These are phyloP conservation scores for Carex scoparia DNA, from an alignment of 176 grass and related monocot species.

Conservation along the genomic window DNA sequence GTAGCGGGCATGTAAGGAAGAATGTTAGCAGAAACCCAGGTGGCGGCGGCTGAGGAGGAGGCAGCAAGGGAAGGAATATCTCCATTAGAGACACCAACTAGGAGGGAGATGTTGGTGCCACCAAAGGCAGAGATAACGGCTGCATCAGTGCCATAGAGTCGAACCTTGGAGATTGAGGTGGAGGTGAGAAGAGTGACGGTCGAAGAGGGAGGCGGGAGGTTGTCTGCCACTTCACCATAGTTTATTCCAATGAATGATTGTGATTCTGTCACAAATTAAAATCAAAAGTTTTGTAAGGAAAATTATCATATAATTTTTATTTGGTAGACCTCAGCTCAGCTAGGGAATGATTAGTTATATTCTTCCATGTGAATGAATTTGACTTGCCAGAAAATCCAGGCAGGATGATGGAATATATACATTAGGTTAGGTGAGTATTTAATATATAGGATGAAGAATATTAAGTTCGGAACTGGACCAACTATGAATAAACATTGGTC, in stretches of 20 bases:
- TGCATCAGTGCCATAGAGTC: conserved; percentile 69
- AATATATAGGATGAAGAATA: background rate
- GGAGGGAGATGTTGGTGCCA: conserved; percentile 61
- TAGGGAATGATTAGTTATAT: background rate
- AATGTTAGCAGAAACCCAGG: conserved; percentile 67
- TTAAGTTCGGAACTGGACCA: background rate
- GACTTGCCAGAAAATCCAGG: too few species aligned
- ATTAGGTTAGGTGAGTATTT: too few species aligned
- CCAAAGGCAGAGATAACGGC: conserved; percentile 61
- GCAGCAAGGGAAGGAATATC: conserved; percentile 72
- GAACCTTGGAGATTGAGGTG: conserved; percentile 79
- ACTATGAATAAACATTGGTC: background rate
- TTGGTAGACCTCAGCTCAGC: background rate
- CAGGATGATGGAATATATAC: too few species aligned
- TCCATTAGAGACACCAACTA: conserved; percentile 71
- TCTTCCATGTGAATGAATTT: too few species aligned
- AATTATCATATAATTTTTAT: background rate
- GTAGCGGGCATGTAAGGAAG: conserved; percentile 42
- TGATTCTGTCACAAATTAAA: conserved; percentile 29
- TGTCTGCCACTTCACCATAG: conserved; percentile 84
- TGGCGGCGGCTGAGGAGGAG: conserved; percentile 42
- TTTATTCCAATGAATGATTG: conserved; percentile 90
- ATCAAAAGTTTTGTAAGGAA: background rate
- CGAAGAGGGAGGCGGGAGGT: conserved; percentile 63
- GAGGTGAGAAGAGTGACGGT: conserved; percentile 60